Percentiles rank a stretch among this genome's conserved stretches.
Evolutionary conservation across 345 rosid genomes (phyloP).

Genomic region (Acer campestre): DNA sequence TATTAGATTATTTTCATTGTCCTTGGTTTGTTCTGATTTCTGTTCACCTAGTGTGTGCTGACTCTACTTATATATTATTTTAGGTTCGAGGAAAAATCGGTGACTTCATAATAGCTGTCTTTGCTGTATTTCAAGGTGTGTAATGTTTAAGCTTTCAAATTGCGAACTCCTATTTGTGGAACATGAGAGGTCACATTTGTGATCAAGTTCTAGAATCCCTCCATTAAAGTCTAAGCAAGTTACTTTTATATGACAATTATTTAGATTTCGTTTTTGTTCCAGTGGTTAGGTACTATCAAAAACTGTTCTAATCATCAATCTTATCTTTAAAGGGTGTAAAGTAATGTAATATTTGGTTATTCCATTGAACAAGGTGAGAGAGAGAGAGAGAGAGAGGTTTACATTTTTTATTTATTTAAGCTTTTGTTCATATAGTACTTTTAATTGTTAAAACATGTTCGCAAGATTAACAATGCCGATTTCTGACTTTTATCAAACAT

Average conservation of each 20-base stretch:
- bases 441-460: background rate
- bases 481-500: conserved; percentile 9
- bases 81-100: conserved; percentile 85
- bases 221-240: background rate
- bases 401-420: background rate
- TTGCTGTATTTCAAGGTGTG: conserved; percentile 85
- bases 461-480: background rate
- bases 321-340: background rate
- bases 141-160: conserved; percentile 1
- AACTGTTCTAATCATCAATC: background rate
- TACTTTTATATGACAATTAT: background rate
- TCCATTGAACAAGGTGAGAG: background rate
- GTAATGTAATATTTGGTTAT: background rate
- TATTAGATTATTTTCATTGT: conserved; percentile 7
- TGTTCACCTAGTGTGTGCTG: conserved; percentile 15
- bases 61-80: conserved; percentile 16
- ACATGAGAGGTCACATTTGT: background rate
- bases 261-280: background rate
- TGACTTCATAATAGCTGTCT: conserved; percentile 74
- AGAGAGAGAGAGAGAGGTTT: background rate
- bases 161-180: background rate
- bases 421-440: background rate
- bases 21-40: background rate
- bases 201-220: background rate
- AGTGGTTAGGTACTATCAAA: background rate